Evolutionary conservation across 2,329 filamentous ascomycete species (phyloP).

Genomic region (Hypoxylon sp.): DNA sequence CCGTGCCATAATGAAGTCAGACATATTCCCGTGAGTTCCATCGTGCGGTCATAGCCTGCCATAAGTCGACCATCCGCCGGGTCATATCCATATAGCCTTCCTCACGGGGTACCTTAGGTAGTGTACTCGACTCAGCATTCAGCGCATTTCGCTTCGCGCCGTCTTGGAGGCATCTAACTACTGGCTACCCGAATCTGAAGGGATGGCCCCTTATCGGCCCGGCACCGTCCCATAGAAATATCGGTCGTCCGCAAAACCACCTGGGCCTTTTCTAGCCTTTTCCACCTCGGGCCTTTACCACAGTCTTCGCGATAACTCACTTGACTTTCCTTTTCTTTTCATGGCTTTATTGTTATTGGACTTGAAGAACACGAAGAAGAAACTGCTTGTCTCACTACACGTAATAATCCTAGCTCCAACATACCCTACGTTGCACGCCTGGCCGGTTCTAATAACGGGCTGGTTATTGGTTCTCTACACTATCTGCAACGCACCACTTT

Average conservation of each 20-base stretch:
- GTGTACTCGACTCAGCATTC: constrained; percentile 25
- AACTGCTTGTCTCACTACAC: constrained; percentile 5
- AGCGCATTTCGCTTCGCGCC: constrained; percentile 18
- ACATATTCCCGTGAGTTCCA: constrained; percentile 31
- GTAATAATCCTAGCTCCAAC: constrained; percentile 16
- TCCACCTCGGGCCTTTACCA: constrained; percentile 31
- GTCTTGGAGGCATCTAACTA: constrained; percentile 10
- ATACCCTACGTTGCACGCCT: constrained; percentile 20
- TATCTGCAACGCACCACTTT: constrained; percentile 25
- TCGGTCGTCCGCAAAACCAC: constrained; percentile 32
- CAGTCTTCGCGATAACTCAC: constrained; percentile 22
- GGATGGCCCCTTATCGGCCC: constrained; percentile 36
- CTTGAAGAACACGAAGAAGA: not conserved
- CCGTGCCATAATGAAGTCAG: constrained; percentile 32
- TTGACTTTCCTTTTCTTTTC: constrained; percentile 14
- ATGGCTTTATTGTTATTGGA: constrained; percentile 22
- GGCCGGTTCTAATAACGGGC: constrained; percentile 21
- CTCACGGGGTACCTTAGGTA: constrained; percentile 10
- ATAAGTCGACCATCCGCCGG: constrained; percentile 23
- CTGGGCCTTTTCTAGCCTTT: constrained; percentile 23
- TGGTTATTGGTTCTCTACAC: constrained; percentile 17
- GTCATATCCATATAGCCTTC: constrained; percentile 25
- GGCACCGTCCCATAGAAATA: constrained; percentile 33
- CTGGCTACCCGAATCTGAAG: constrained; percentile 23
- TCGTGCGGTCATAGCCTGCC: constrained; percentile 24